A percentile compares a stretch with the other conserved stretches of the same genome.
phyloP scores from a whole-genome alignment of 2,329 filamentous ascomycete genomes.

The Coniochaeta sp. region DNA sequence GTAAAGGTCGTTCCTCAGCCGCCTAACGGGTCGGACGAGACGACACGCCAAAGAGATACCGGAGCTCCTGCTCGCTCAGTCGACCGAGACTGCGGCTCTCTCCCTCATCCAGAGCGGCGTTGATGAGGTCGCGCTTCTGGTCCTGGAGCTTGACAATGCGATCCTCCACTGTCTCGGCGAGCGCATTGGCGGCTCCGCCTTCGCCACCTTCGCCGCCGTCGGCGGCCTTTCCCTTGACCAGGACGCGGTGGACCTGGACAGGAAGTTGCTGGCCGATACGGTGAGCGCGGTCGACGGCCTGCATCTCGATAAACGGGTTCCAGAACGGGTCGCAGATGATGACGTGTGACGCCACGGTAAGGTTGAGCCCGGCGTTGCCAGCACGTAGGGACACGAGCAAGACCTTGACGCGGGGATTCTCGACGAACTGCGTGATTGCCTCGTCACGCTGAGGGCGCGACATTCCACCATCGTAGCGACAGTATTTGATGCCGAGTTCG shows the following conservation, averaged over 20 bases:
- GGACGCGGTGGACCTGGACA: constrained; percentile 73
- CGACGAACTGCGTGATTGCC: constrained; percentile 58
- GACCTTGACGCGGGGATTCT: constrained; percentile 51
- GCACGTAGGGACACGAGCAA: constrained; percentile 76
- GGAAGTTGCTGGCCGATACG: constrained; percentile 72
- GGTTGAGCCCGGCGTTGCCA: constrained; percentile 79
- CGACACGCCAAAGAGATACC: constrained; percentile 53
- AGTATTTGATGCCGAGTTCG: constrained; percentile 44
- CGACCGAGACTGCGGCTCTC: constrained; percentile 59
- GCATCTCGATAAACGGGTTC: constrained; percentile 90
- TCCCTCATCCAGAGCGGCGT: constrained; percentile 71
- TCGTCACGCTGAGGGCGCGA: constrained; percentile 56
- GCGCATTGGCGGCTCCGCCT: neutral
- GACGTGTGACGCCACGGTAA: constrained; percentile 75
- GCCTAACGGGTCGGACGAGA: neutral
- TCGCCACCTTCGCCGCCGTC: neutral
- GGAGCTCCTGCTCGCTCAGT: constrained; percentile 59
- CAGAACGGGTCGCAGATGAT: constrained; percentile 91
- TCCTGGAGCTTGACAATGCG: constrained; percentile 75
- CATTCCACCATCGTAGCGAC: constrained; percentile 75
- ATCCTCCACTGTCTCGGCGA: constrained; percentile 69
- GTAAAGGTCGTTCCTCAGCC: neutral
- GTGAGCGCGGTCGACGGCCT: constrained; percentile 84
- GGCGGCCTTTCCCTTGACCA: constrained; percentile 42
- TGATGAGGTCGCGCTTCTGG: constrained; percentile 69